Evolutionary conservation across 441 rosid species (phyloP).

Genomic region (Codiaeum variegatum): DNA sequence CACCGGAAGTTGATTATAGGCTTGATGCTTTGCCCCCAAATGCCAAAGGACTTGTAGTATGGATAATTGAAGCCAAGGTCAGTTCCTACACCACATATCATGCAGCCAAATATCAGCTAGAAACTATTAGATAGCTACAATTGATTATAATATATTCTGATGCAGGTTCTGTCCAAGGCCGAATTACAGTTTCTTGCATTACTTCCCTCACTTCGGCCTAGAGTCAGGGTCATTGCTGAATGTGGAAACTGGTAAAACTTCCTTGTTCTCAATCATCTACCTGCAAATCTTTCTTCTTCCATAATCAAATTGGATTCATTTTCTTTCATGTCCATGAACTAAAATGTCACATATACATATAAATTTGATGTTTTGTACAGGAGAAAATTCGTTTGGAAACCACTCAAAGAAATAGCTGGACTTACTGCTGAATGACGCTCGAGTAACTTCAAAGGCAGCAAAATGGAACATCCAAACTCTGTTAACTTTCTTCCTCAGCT

Average conservation of each 20-base stretch:
- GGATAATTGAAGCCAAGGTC: slow-evolving; percentile 93
- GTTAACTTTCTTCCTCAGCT: background rate
- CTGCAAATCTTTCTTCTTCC: background rate
- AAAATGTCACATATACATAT: background rate
- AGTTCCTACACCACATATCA: background rate
- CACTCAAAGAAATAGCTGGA: slow-evolving; percentile 73
- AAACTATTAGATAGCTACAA: background rate
- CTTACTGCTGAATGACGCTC: slow-evolving; percentile 33
- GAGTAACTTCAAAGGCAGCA: slow-evolving; percentile 11
- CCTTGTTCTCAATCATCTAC: background rate
- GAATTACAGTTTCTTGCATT: slow-evolving; percentile 84
- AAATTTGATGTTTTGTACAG: slow-evolving; percentile 26
- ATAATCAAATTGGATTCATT: background rate
- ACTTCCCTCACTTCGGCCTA: slow-evolving; percentile 81
- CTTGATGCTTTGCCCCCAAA: slow-evolving; percentile 62
- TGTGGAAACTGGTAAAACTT: slow-evolving; percentile 73
- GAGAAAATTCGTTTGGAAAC: slow-evolving; percentile 86
- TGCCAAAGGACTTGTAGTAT: slow-evolving; percentile 84
- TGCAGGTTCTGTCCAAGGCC: slow-evolving; percentile 75
- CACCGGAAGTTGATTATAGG: slow-evolving; percentile 87
- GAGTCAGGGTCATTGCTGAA: slow-evolving; percentile 76
- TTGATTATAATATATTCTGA: background rate
- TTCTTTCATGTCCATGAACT: background rate
- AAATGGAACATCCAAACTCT: background rate
- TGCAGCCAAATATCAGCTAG: no score